Evolutionary conservation across 306 rosid species (phyloP), one percentile per base, ranked within the genome.

Genomic region (Ochetophila trinervis): DNA sequence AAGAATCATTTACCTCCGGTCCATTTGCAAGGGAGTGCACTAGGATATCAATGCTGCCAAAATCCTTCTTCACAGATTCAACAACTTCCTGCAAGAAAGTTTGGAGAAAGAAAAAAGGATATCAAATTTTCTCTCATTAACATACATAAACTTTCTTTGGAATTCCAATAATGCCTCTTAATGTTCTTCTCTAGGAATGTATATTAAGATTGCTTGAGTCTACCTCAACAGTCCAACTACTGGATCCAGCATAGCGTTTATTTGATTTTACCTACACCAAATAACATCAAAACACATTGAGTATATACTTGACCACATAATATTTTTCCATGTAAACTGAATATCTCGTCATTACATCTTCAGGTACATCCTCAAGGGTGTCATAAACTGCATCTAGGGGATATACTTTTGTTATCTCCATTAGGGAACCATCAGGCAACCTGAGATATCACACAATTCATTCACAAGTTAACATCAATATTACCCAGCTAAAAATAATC

Each of bases 1-100:
- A 3, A 66, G 57, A 69, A 68, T 53, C n/a, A 47, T n/a, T 19
- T 79, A 93, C 97, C 93, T 93, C 99, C n/a, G 99, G 99, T 64
- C 88, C 97, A 76, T 93, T 93, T 53, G 99, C 99, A 76, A 93
- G 99, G n/a, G 99, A 90, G 82, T 93, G 99, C 73, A 93, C 99
- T 63, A 93, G 97, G 67, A 93, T 88, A 79, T 93, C 99, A 65
- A 93, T 86, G 86, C 88, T 93, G 76, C 99, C 99, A 60, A 86
- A 93, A 79, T 93, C 97, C 56, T 78, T 84, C 83, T 90, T 87
- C 70, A 93, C 94, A 65, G 88, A 75, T 67, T 89, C 96, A 66
- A 90, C 90, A 72, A 78, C 91, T 93, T 93, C 99, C 99, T 93
- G 83, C 79, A 81, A 66, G 68, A 62, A 57, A 71, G 34, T 63